Conservation (phyloP, 441 rosid species). For the Mallotus repandus region DNA sequence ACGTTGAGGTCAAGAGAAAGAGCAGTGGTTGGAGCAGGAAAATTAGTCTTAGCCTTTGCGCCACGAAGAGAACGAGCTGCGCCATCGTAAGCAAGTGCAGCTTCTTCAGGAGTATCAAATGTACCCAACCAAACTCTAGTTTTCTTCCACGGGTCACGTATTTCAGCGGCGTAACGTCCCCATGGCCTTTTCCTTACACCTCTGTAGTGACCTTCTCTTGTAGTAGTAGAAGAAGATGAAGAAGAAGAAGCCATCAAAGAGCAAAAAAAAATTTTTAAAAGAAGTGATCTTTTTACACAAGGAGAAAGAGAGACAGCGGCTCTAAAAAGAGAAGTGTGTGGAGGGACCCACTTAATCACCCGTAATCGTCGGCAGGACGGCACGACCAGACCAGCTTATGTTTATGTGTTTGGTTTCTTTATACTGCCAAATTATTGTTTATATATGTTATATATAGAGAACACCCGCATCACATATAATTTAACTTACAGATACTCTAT, state of each 20-base stretch:
- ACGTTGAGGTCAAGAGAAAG: constrained; percentile 32
- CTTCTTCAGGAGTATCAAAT: constrained; percentile 97
- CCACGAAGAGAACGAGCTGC: constrained; percentile 98
- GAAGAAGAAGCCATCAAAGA: constrained; percentile 16
- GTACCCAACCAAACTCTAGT: constrained; percentile 95
- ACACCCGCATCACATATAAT: neutral
- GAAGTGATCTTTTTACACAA: constrained; percentile 7
- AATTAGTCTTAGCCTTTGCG: constrained; percentile 85
- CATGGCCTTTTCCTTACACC: constrained; percentile 98
- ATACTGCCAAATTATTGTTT: neutral
- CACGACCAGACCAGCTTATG: constrained; percentile 29
- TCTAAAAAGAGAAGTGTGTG: neutral
- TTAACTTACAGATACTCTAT: too few species aligned
- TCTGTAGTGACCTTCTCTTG: constrained; percentile 81
- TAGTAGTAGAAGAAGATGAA: neutral
- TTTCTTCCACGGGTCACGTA: constrained; percentile 97
- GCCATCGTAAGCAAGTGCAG: constrained; percentile 93
- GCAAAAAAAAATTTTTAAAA: neutral
- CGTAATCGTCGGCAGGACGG: constrained; percentile 69
- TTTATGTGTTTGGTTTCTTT: constrained; percentile 1
- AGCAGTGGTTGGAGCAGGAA: constrained; percentile 46
- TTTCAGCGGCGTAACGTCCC: constrained; percentile 98
- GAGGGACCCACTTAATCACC: constrained; percentile 55
- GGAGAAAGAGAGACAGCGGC: neutral
- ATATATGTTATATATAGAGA: neutral